These are phyloP conservation scores for Ziziphus jujuba DNA, from an alignment of 306 rosid species.

Conservation along the genomic window DNA sequence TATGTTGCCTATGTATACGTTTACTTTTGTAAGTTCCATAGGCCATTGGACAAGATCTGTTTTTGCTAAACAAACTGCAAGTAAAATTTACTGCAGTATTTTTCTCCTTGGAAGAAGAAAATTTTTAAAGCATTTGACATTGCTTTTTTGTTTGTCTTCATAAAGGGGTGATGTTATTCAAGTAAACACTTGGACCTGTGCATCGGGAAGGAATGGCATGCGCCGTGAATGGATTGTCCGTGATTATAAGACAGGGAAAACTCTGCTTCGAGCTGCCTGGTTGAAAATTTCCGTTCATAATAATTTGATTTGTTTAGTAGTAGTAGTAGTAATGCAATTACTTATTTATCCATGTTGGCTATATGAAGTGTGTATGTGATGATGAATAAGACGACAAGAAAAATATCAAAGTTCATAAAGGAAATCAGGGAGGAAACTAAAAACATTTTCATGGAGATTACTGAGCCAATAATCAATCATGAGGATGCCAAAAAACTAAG, in stretches of 20 bases:
- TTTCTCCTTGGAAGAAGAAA: no score
- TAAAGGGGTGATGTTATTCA: not conserved
- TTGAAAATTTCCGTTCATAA: not conserved
- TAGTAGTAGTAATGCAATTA: not conserved
- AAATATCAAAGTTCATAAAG: conserved; percentile 12
- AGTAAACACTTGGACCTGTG: not conserved
- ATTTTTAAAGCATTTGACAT: no score
- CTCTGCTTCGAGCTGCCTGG: not conserved
- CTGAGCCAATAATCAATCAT: conserved; percentile 18
- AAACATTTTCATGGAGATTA: not conserved
- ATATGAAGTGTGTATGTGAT: conserved; percentile 18
- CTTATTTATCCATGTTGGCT: not conserved
- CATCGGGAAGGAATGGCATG: not conserved
- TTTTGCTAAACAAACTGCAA: no score
- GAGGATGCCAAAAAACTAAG: not conserved
- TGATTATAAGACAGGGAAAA: not conserved
- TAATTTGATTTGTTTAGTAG: not conserved
- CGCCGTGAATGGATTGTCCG: not conserved
- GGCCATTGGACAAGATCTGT: no score
- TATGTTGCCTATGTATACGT: no score
- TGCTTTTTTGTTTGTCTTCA: no score
- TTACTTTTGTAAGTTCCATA: no score
- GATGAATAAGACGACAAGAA: conserved; percentile 30
- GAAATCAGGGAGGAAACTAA: conserved; percentile 19
- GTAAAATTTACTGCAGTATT: no score